Percentiles rank a stretch among this genome's conserved stretches.
These are phyloP conservation scores for Forsythia suspensa DNA, from an alignment of 257 asterid genomes.

Conservation along the genomic window DNA sequence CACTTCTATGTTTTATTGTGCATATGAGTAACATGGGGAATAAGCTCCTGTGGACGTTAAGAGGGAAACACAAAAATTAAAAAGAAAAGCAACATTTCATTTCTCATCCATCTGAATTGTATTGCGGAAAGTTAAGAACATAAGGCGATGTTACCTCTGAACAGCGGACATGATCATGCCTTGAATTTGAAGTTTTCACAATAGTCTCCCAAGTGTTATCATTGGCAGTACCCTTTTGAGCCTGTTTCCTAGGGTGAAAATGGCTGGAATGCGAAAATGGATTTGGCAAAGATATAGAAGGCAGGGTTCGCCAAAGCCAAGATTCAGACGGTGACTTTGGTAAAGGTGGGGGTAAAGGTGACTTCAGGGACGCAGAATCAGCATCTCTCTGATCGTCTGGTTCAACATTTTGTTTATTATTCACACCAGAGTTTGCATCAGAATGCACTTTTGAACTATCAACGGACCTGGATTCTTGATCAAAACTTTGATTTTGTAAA, in stretches of 20 bases:
- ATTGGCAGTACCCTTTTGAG: conserved; percentile 36
- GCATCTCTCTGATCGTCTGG: conserved; percentile 23
- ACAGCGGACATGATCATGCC: conserved; percentile 53
- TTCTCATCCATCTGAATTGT: background rate
- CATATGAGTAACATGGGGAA: conserved; percentile 50
- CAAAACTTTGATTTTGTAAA: conserved; percentile 12
- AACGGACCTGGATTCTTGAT: conserved; percentile 24
- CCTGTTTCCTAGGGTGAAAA: conserved; percentile 44
- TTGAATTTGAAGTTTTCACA: conserved; percentile 61
- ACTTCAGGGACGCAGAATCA: conserved; percentile 32
- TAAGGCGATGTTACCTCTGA: conserved; percentile 53
- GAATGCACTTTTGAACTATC: conserved; percentile 1
- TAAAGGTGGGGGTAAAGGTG: conserved; percentile 81
- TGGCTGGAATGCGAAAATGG: conserved; percentile 59
- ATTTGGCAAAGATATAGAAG: conserved; percentile 59
- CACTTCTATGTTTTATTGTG: conserved; percentile 40
- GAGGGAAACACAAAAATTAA: background rate
- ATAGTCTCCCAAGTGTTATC: conserved; percentile 81
- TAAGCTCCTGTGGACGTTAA: conserved; percentile 48
- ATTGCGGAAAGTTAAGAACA: background rate
- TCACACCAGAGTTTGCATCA: conserved; percentile 22
- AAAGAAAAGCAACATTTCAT: background rate
- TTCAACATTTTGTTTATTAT: conserved; percentile 24
- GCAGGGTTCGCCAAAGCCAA: conserved; percentile 88
- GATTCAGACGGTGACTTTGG: conserved; percentile 98